Conservation (phyloP, 768 basidiomycete genomes). For the Lactarius vividus region DNA sequence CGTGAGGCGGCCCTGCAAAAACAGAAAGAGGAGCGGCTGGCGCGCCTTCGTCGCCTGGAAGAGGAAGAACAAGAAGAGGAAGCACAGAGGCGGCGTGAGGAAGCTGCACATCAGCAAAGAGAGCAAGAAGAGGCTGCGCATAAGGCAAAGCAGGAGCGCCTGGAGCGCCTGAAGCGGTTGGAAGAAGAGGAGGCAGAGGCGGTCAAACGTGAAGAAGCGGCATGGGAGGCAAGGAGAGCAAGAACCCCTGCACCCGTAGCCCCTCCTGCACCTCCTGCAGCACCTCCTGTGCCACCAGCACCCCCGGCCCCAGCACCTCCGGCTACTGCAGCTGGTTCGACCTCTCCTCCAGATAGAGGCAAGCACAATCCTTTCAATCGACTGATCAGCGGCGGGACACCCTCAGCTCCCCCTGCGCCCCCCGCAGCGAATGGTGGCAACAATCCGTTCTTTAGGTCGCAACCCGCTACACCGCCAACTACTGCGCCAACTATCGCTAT, state of each 20-base stretch:
- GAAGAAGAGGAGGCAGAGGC: slow-evolving; percentile 26
- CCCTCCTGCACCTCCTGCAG: slow-evolving; percentile 36
- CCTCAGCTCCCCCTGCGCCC: slow-evolving; percentile 36
- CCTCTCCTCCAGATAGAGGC: slow-evolving; percentile 45
- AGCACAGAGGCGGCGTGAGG: slow-evolving; percentile 43
- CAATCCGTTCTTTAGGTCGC: slow-evolving; percentile 73
- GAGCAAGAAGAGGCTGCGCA: slow-evolving; percentile 30
- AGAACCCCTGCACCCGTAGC: slow-evolving; percentile 44
- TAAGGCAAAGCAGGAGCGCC: slow-evolving; percentile 21
- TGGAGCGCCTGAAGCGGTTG: slow-evolving; percentile 22
- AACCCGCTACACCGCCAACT: slow-evolving; percentile 38
- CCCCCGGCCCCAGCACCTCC: slow-evolving; percentile 42
- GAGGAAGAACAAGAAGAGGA: slow-evolving; percentile 56
- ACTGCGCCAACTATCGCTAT: slow-evolving; percentile 31
- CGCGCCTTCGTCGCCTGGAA: slow-evolving; percentile 68
- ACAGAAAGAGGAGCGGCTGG: slow-evolving; percentile 69
- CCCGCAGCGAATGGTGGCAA: slow-evolving; percentile 46
- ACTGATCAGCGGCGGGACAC: slow-evolving; percentile 50
- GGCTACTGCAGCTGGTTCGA: slow-evolving; percentile 36
- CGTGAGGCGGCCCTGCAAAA: slow-evolving; percentile 71
- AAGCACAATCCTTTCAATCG: slow-evolving; percentile 81
- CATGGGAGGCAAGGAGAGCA: slow-evolving; percentile 29
- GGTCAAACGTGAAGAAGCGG: slow-evolving; percentile 20
- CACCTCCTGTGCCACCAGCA: slow-evolving; percentile 31
- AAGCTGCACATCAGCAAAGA: slow-evolving; percentile 32